Evolutionary conservation across 257 asterid species (phyloP), one percentile per base, ranked within the genome.

Genomic region (Primulina tabacum): DNA sequence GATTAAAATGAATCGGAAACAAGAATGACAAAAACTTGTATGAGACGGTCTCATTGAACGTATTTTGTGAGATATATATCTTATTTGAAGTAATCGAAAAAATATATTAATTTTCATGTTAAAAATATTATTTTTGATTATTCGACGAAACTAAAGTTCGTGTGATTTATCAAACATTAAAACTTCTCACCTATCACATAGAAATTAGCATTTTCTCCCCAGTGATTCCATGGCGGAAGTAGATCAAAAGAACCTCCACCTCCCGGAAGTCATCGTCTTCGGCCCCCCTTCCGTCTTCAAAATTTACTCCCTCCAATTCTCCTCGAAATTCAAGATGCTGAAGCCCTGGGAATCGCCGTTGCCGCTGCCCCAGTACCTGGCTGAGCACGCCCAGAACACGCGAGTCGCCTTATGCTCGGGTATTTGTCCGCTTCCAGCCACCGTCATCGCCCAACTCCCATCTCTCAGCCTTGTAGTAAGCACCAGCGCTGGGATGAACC

Each of bases 401-500:
- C 71, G 40, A 62, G 95, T 95, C 65, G 72, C 83, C 29, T 40
- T 92, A 55, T 75, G 83, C 68, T 14, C 81, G 70, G 78, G 61
- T 5, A n/a, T 0, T 1, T 28, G 52, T 66, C 10, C 68, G n/a
- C 21, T 92, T 32, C 12, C 87, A 32, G 74, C 92, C 75, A 65
- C 76, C 10, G 12, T 86, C 9, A 83, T 89, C 68, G 0, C n/a
- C 33, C 67, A 12, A 8, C 73, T 92, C 24, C 98, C 96, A 7
- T 77, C 87, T 1, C 87, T 89, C 16, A 75, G 84, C 26, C 60
- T 88, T 12, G 56, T 92, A 3, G 71, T 83, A 66, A 73, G 88
- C 66, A 57, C 83, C 69, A 88, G 92, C 79, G 84, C 88, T 57
- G 98, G 98, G 56, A 20, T 85, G 34, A 24, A 92, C 76, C 86